A percentile compares a stretch with the other conserved stretches of the same genome.
These are phyloP conservation scores for Elsinoe perseae DNA, from an alignment of 2,329 filamentous ascomycete species.

Conservation along the genomic window DNA sequence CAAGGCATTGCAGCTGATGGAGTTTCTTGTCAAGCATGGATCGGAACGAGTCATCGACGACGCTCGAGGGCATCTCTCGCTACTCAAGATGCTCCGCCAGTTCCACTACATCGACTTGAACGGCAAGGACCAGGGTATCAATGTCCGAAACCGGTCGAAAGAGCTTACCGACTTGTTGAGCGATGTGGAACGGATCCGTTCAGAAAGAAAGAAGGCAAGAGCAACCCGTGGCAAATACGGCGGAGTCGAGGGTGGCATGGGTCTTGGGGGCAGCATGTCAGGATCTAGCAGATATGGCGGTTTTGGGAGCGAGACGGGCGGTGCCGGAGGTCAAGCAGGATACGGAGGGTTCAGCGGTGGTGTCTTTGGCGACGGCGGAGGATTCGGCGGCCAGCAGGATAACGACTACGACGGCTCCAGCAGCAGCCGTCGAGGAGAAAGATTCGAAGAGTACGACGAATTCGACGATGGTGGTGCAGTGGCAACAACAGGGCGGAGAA, in stretches of 20 bases:
- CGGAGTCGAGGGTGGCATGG: slow-evolving; percentile 76
- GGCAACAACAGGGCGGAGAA: slow-evolving; percentile 46
- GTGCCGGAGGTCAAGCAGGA: slow-evolving; percentile 21
- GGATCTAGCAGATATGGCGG: slow-evolving; percentile 67
- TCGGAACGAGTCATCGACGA: slow-evolving; percentile 97
- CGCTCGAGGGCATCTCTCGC: slow-evolving; percentile 85
- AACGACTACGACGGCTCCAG: slow-evolving; percentile 56
- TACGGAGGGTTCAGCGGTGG: slow-evolving; percentile 63
- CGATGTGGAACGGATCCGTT: slow-evolving; percentile 77
- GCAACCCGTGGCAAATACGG: slow-evolving; percentile 89
- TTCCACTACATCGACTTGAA: slow-evolving; percentile 96
- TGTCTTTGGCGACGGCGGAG: slow-evolving; percentile 93
- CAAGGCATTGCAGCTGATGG: slow-evolving; percentile 88
- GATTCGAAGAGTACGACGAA: slow-evolving; percentile 96
- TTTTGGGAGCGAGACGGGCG: slow-evolving; percentile 68
- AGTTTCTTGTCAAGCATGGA: slow-evolving; percentile 96
- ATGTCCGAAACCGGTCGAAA: slow-evolving; percentile 93
- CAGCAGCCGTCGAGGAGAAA: slow-evolving; percentile 56
- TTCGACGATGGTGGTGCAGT: slow-evolving; percentile 65
- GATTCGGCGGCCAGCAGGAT: slow-evolving; percentile 70
- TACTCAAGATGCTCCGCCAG: slow-evolving; percentile 96
- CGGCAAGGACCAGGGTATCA: slow-evolving; percentile 96
- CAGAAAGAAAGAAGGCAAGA: slow-evolving; percentile 77
- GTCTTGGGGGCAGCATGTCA: slow-evolving; percentile 48
- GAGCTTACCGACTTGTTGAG: slow-evolving; percentile 88